Percentiles rank a stretch among this genome's conserved stretches.
Evolutionary conservation across 352 stramenopile genomes (phyloP).

Genomic region (Pythium oligandrum): DNA sequence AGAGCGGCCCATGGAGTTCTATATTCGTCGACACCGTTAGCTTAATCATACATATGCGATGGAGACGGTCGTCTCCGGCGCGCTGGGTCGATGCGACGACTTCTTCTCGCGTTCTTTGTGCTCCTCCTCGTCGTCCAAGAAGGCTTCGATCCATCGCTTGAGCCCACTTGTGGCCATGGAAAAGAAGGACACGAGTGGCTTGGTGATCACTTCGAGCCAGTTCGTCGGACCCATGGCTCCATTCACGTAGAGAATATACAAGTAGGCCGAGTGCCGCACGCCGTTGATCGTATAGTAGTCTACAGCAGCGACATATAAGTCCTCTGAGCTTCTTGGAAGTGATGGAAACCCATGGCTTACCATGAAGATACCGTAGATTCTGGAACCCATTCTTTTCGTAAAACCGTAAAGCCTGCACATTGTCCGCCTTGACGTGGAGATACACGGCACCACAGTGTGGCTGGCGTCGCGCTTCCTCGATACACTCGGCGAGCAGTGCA

Average conservation of each 20-base stretch:
- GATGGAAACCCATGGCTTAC: slow-evolving; percentile 22
- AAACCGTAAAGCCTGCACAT: slow-evolving; percentile 90
- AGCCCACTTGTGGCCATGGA: slow-evolving; percentile 61
- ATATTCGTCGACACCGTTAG: too few species aligned
- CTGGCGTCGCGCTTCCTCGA: slow-evolving; percentile 77
- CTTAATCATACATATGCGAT: too few species aligned
- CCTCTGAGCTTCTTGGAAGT: too few species aligned
- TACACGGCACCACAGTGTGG: slow-evolving; percentile 90
- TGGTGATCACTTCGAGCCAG: slow-evolving; percentile 49
- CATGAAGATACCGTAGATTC: slow-evolving; percentile 89
- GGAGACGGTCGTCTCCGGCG: too few species aligned
- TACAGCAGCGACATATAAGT: slow-evolving; percentile 16
- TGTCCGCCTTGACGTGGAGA: slow-evolving; percentile 97
- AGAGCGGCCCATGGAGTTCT: too few species aligned
- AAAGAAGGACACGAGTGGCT: slow-evolving; percentile 41
- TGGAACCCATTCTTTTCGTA: slow-evolving; percentile 96
- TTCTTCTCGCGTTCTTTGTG: not conserved
- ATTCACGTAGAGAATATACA: slow-evolving; percentile 87
- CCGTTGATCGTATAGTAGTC: slow-evolving; percentile 88
- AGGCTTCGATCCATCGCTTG: slow-evolving; percentile 51
- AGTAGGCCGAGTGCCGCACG: slow-evolving; percentile 71
- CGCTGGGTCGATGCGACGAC: too few species aligned
- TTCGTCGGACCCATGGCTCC: slow-evolving; percentile 45
- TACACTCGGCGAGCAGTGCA: slow-evolving; percentile 85
- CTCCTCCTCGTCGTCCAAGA: slow-evolving; percentile 35